phyloP scores from a whole-genome alignment of 2,329 filamentous ascomycete species.

The Aspergillus oerlinghausenensis region DNA sequence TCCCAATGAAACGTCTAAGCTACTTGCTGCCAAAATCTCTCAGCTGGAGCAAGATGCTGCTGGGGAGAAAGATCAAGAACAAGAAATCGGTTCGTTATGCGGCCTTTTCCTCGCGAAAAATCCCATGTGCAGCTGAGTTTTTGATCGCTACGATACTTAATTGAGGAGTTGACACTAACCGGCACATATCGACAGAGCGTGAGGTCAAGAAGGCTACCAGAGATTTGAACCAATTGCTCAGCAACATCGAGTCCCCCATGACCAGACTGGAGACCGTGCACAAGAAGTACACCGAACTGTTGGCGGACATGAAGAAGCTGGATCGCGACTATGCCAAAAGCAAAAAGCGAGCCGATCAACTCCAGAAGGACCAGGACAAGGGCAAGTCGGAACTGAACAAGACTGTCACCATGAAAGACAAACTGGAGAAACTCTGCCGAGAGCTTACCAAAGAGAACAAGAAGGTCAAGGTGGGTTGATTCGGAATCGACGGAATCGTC shows the following conservation, averaged over 20 bases:
- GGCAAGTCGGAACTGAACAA: constrained; percentile 84
- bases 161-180: constrained; percentile 16
- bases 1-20: constrained; percentile 82
- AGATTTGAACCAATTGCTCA: constrained; percentile 79
- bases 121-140: constrained; percentile 4
- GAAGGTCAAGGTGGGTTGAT: constrained; percentile 75
- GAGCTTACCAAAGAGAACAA: constrained; percentile 97
- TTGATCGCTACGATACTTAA: constrained; percentile 12
- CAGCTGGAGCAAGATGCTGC: constrained; percentile 92
- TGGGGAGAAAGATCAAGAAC: constrained; percentile 90
- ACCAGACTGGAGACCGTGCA: constrained; percentile 87
- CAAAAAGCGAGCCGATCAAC: constrained; percentile 86
- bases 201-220: constrained; percentile 92
- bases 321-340: constrained; percentile 93
- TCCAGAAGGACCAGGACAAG: constrained; percentile 96
- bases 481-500: background rate
- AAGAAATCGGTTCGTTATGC: constrained; percentile 75
- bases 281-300: constrained; percentile 83
- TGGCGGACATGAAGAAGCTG: constrained; percentile 91
- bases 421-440: constrained; percentile 90
- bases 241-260: constrained; percentile 83
- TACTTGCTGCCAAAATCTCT: constrained; percentile 88
- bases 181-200: constrained; percentile 59
- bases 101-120: background rate
- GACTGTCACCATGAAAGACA: constrained; percentile 86